Percentiles rank a stretch among this genome's conserved stretches.
Conservation (phyloP, 345 rosid species). For the Gynandropsis gynandra region DNA sequence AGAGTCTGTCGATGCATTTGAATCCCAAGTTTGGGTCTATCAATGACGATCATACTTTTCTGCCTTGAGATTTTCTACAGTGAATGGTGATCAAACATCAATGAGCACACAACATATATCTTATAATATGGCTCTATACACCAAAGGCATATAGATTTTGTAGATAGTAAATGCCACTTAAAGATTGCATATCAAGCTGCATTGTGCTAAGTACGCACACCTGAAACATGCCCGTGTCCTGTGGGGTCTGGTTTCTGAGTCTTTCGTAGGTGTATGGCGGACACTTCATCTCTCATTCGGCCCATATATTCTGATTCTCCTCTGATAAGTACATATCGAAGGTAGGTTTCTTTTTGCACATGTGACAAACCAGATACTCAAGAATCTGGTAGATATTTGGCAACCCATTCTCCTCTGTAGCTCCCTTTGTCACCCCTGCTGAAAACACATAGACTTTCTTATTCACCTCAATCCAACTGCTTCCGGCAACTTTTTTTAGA, state of each 20-base stretch:
- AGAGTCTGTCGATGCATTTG: too few relatives aligned
- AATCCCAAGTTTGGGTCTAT: slow-evolving; percentile 8
- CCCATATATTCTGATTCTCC: slow-evolving; percentile 18
- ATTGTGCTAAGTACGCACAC: too few relatives aligned
- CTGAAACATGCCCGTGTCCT: too few relatives aligned
- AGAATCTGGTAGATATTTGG: slow-evolving; percentile 23
- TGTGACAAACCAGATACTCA: slow-evolving; percentile 21
- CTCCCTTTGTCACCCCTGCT: slow-evolving; percentile 31
- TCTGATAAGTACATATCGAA: slow-evolving; percentile 11
- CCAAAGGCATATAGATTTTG: too few relatives aligned
- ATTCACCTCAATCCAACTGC: slow-evolving; percentile 60
- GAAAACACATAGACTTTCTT: slow-evolving; percentile 42
- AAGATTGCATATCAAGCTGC: too few relatives aligned
- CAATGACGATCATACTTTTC: not conserved
- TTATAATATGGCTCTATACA: slow-evolving; percentile 11
- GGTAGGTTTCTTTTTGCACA: slow-evolving; percentile 19
- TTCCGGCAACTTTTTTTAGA: slow-evolving; percentile 61
- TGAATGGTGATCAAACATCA: slow-evolving; percentile 11
- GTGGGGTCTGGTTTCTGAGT: too few relatives aligned
- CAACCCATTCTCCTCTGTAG: slow-evolving; percentile 16
- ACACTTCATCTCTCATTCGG: slow-evolving; percentile 13
- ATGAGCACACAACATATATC: not conserved
- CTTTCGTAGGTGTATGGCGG: not conserved
- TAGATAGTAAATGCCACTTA: too few relatives aligned
- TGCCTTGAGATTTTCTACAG: slow-evolving; percentile 1